Conservation (phyloP, 1,284 basidiomycete species). For the Prillingera fragicola region DNA sequence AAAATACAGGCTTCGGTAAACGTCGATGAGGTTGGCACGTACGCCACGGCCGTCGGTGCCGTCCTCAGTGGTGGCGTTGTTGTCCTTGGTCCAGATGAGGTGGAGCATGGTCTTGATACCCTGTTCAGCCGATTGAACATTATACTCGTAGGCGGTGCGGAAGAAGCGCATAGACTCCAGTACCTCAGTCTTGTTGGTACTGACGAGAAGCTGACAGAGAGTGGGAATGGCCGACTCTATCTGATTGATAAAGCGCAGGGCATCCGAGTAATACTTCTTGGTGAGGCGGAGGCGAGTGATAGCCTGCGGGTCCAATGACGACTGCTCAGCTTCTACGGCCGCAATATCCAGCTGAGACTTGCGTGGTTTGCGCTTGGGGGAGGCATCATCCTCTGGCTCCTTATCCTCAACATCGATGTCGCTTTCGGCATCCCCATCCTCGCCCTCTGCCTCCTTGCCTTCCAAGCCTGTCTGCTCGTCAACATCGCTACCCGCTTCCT, state of each 20-base stretch:
- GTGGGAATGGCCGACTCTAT: slow-evolving; percentile 73
- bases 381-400: slow-evolving; percentile 30
- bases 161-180: slow-evolving; percentile 96
- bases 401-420: slow-evolving; percentile 33
- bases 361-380: slow-evolving; percentile 52
- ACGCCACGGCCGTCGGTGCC: slow-evolving; percentile 85
- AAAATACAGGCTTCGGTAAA: slow-evolving; percentile 85
- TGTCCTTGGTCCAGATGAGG: slow-evolving; percentile 95
- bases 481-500: slow-evolving; percentile 55
- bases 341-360: slow-evolving; percentile 61
- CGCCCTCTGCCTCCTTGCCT: slow-evolving; percentile 25
- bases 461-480: slow-evolving; percentile 51
- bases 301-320: slow-evolving; percentile 58
- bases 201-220: slow-evolving; percentile 73
- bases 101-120: slow-evolving; percentile 92
- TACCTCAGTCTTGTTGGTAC: slow-evolving; percentile 88
- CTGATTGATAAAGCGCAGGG: slow-evolving; percentile 74
- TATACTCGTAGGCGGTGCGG: slow-evolving; percentile 74
- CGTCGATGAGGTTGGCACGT: slow-evolving; percentile 79
- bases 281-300: slow-evolving; percentile 68
- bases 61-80: slow-evolving; percentile 62
- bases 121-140: slow-evolving; percentile 70
- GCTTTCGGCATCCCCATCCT: slow-evolving; percentile 44
- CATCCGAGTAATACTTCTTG: slow-evolving; percentile 84
- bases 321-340: slow-evolving; percentile 58